Conservation (phyloP, 2,329 filamentous ascomycete genomes). For the Zymoseptoria passerinii region DNA sequence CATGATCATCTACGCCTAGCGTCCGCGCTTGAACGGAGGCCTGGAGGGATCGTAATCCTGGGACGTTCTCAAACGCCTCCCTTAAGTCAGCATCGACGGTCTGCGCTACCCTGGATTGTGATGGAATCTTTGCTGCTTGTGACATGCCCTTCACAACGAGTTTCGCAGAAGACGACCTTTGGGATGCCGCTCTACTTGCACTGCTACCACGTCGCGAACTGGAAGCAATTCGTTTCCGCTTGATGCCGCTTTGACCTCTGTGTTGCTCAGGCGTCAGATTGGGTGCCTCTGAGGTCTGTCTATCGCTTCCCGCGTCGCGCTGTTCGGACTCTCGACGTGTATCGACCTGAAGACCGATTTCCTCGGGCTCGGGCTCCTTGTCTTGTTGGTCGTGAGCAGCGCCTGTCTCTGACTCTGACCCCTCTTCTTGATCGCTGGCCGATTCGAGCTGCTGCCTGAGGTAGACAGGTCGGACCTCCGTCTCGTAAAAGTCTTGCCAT, state of each 20-base stretch:
- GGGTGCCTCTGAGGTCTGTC: neutral
- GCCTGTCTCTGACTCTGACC: neutral
- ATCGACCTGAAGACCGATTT: too few relatives aligned
- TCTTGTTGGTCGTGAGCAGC: neutral
- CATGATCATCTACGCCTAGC: neutral
- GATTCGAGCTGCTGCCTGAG: constrained; percentile 1
- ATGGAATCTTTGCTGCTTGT: neutral
- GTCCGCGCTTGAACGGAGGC: neutral
- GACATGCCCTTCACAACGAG: neutral
- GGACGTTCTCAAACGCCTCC: neutral
- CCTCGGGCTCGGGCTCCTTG: neutral
- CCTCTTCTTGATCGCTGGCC: neutral
- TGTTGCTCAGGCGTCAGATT: neutral
- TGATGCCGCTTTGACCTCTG: neutral
- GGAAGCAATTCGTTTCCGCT: neutral
- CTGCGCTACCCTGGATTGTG: neutral
- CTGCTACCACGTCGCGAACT: neutral
- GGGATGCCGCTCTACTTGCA: neutral
- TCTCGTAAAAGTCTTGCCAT: constrained; percentile 23
- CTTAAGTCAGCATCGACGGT: neutral
- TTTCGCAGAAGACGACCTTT: neutral
- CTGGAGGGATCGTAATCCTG: neutral
- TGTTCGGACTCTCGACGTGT: too few relatives aligned
- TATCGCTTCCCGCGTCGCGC: neutral
- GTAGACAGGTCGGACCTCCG: constrained; percentile 20